Percentiles rank a stretch among this genome's conserved stretches.
Evolutionary conservation across 148 eudicot genomes (phyloP).

Genomic region (Heliosperma pusillum): DNA sequence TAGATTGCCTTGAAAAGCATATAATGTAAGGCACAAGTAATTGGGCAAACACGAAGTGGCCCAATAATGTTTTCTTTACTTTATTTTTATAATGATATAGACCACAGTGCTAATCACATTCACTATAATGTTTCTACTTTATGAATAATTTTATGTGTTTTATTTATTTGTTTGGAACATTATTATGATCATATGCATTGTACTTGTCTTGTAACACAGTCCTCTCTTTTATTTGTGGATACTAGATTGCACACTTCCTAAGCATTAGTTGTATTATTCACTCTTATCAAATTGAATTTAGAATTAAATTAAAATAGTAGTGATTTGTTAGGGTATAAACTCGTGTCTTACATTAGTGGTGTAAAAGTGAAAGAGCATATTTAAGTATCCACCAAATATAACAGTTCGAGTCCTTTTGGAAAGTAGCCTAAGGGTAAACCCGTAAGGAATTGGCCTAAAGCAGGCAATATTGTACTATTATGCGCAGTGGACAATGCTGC

Average conservation of each 20-base stretch:
- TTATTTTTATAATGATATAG: not conserved
- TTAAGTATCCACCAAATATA: too few species aligned
- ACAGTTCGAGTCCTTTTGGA: too few species aligned
- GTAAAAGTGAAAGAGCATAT: too few species aligned
- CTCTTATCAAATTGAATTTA: not conserved
- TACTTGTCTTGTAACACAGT: slow-evolving; percentile 13
- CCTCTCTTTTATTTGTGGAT: slow-evolving; percentile 9
- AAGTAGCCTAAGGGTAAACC: too few species aligned
- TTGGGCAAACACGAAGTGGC: slow-evolving; percentile 15
- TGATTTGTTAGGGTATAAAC: too few species aligned
- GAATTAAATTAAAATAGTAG: not conserved
- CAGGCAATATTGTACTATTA: too few species aligned
- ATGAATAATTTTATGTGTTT: not conserved
- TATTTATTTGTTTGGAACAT: slow-evolving; percentile 16
- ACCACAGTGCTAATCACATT: slow-evolving; percentile 16
- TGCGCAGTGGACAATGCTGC: too few species aligned
- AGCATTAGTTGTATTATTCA: not conserved
- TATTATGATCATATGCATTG: slow-evolving; percentile 29
- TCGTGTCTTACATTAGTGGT: too few species aligned
- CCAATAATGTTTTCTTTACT: not conserved
- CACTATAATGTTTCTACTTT: slow-evolving; percentile 17
- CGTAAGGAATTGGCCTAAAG: too few species aligned
- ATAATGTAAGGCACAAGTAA: not conserved
- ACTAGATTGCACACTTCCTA: slow-evolving; percentile 15
- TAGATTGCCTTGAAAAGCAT: slow-evolving; percentile 21